These are phyloP conservation scores for Citrullus amarus DNA, from an alignment of 306 rosid genomes.

Conservation along the genomic window DNA sequence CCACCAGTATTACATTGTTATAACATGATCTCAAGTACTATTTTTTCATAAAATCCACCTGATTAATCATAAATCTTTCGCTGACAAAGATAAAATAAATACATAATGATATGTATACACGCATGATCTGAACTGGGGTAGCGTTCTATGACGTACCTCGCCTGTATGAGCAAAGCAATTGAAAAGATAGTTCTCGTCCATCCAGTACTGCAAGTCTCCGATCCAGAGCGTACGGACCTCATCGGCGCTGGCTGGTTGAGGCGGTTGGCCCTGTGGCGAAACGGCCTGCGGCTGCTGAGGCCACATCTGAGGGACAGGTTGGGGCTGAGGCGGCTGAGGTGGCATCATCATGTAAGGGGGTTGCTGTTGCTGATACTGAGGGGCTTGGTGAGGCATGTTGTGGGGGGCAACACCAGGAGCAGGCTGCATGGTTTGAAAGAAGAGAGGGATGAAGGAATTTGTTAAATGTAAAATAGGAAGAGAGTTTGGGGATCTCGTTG, in stretches of 20 bases:
- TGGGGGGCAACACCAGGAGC: slow-evolving; percentile 56
- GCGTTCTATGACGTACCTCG: slow-evolving; percentile 38
- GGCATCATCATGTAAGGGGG: slow-evolving; percentile 75
- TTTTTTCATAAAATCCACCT: background rate
- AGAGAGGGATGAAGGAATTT: background rate
- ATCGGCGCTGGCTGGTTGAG: slow-evolving; percentile 41
- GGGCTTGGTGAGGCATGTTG: slow-evolving; percentile 47
- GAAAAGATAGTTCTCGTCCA: slow-evolving; percentile 72
- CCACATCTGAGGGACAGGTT: slow-evolving; percentile 43
- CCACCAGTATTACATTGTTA: background rate
- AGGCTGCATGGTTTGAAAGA: slow-evolving; percentile 59
- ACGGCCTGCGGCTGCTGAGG: slow-evolving; percentile 25
- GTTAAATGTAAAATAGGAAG: slow-evolving; percentile 7
- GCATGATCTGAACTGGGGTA: background rate
- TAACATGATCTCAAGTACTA: background rate
- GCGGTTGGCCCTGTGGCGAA: slow-evolving; percentile 30
- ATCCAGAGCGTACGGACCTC: slow-evolving; percentile 95
- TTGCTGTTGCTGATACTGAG: slow-evolving; percentile 50
- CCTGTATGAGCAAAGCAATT: slow-evolving; percentile 55
- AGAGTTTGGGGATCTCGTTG: slow-evolving; percentile 7
- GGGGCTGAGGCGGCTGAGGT: slow-evolving; percentile 36
- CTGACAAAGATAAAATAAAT: background rate
- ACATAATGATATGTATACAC: background rate
- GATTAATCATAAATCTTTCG: background rate
- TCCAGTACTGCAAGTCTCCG: slow-evolving; percentile 96